Conservation (phyloP, 441 rosid genomes). For the Flueggea neowawraea region DNA sequence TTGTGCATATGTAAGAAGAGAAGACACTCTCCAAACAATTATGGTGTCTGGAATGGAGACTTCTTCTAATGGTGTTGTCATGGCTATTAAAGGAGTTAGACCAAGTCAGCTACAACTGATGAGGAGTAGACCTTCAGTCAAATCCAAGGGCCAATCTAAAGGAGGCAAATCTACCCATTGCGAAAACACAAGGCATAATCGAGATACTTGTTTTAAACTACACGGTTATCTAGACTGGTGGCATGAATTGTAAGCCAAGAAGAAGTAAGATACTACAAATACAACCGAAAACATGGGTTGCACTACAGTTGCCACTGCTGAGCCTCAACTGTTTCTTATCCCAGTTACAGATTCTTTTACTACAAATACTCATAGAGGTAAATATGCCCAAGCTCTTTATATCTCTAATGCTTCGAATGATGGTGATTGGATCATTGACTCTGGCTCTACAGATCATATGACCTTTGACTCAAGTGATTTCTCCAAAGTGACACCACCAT, state of each 20-base stretch:
- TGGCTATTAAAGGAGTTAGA: neutral
- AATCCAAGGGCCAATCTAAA: too few relatives aligned
- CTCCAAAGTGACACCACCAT: neutral
- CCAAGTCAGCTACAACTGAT: too few relatives aligned
- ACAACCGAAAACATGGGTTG: neutral
- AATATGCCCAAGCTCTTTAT: too few relatives aligned
- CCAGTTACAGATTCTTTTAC: too few relatives aligned
- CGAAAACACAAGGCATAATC: neutral
- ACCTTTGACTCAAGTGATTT: too few relatives aligned
- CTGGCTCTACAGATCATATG: neutral
- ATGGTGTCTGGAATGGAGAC: neutral
- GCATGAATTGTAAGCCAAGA: neutral
- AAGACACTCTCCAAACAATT: neutral
- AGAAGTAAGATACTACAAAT: neutral
- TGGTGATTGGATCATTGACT: neutral
- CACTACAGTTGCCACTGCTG: neutral
- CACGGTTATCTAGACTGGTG: conserved; percentile 2
- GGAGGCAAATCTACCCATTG: neutral
- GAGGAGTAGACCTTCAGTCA: too few relatives aligned
- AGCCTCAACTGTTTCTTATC: neutral
- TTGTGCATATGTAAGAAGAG: neutral
- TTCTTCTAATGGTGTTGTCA: too few relatives aligned
- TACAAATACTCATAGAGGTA: too few relatives aligned
- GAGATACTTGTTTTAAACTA: conserved; percentile 2
- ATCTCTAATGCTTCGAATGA: neutral